These are phyloP conservation scores for Neurospora pannonica DNA, from an alignment of 495 filamentous ascomycete genomes.

Conservation along the genomic window DNA sequence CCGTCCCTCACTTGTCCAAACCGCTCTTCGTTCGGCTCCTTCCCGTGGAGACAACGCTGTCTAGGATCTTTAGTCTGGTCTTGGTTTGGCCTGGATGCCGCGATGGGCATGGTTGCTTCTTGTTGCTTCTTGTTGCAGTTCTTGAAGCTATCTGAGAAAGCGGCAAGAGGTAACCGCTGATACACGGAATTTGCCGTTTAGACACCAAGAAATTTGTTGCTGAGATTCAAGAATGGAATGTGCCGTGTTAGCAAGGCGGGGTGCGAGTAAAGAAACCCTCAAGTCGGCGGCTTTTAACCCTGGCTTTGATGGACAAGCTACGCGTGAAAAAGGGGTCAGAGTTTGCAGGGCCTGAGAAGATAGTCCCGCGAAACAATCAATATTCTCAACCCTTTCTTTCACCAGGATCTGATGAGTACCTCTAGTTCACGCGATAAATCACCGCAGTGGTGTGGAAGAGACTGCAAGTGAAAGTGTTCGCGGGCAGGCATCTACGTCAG, in stretches of 20 bases:
- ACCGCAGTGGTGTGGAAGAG: background rate
- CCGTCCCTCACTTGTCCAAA: background rate
- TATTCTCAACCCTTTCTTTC: background rate
- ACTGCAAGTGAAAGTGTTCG: background rate
- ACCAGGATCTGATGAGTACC: background rate
- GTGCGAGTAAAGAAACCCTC: background rate
- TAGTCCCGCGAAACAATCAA: background rate
- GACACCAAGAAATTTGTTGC: background rate
- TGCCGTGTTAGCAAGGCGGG: background rate
- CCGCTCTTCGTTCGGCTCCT: background rate
- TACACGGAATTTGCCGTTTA: background rate
- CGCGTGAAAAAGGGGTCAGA: background rate
- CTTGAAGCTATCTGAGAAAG: background rate
- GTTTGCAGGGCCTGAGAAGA: background rate
- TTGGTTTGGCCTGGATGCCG: background rate
- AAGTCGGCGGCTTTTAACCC: background rate
- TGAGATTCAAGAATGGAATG: background rate
- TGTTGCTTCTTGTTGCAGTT: background rate
- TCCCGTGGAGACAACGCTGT: background rate
- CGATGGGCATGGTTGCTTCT: background rate
- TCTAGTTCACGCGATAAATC: background rate
- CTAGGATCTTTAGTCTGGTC: background rate
- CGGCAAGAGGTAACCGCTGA: background rate
- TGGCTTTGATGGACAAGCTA: background rate
- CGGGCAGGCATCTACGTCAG: constrained; percentile 15